These are phyloP conservation scores for Saturnispora sekii DNA, from an alignment of 805 yeast genomes.

Conservation along the genomic window DNA sequence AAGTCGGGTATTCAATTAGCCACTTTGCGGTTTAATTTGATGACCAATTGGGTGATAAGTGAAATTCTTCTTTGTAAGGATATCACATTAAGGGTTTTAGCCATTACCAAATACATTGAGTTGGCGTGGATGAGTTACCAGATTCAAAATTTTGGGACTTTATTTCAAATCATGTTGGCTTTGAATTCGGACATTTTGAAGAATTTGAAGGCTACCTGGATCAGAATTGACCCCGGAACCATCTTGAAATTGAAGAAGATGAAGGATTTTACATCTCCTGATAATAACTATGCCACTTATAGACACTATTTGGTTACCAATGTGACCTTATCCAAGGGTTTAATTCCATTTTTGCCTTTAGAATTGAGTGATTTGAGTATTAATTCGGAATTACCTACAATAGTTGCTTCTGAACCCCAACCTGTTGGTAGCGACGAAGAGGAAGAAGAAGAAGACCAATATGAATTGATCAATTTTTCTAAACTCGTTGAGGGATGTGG, in stretches of 20 bases:
- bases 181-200: conserved; percentile 57
- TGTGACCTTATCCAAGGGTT: conserved; percentile 57
- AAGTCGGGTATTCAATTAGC: conserved; percentile 70
- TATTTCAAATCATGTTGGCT: conserved; percentile 82
- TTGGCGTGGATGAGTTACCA: conserved; percentile 65
- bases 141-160: conserved; percentile 74
- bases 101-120: conserved; percentile 81
- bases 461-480: conserved; percentile 58
- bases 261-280: conserved; percentile 64
- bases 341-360: conserved; percentile 84
- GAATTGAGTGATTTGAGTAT: conserved; percentile 75
- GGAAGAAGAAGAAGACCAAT: conserved; percentile 17
- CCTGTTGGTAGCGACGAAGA: background rate
- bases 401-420: conserved; percentile 6
- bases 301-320: conserved; percentile 44
- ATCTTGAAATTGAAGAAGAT: conserved; percentile 54
- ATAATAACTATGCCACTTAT: conserved; percentile 59
- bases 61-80: conserved; percentile 68
- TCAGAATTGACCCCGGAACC: conserved; percentile 62
- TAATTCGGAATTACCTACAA: conserved; percentile 55
- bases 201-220: conserved; percentile 64
- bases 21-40: conserved; percentile 75
- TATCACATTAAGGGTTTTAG: conserved; percentile 48
- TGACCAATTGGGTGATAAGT: conserved; percentile 87
- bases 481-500: conserved; percentile 69